A percentile compares a stretch with the other conserved stretches of the same genome.
phyloP scores from a whole-genome alignment of 768 basidiomycete species.

The Chlorophyllum brunneum region DNA sequence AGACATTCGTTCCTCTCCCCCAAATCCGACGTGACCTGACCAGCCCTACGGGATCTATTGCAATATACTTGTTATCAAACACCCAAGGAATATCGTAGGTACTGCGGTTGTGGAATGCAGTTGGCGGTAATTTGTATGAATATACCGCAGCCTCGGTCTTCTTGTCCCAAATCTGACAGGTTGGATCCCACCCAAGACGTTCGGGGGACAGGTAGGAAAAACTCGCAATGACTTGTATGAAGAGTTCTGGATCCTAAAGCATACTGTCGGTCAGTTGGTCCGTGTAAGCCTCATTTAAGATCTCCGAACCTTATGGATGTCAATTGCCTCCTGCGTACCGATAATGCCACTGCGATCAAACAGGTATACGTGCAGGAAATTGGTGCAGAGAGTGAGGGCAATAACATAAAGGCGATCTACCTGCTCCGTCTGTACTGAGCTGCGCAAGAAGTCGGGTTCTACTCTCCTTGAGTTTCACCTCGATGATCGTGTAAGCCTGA shows the following conservation, averaged over 20 bases:
- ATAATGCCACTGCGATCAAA: background rate
- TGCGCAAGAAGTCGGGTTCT: background rate
- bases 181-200: background rate
- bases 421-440: background rate
- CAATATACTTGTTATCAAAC: background rate
- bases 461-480: background rate
- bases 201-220: background rate
- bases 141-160: background rate
- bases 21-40: background rate
- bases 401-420: background rate
- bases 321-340: background rate
- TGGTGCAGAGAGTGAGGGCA: background rate
- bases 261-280: background rate
- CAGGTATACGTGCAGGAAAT: background rate
- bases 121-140: background rate
- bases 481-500: background rate
- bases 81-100: background rate
- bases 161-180: background rate
- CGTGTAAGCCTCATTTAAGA: background rate
- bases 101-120: background rate
- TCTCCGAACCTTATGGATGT: background rate
- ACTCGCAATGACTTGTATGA: background rate
- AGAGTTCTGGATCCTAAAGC: background rate
- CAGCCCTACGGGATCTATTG: background rate
- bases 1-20: background rate